phyloP scores from a whole-genome alignment of 1,284 basidiomycete genomes.

The Nidula niveotomentosa region DNA sequence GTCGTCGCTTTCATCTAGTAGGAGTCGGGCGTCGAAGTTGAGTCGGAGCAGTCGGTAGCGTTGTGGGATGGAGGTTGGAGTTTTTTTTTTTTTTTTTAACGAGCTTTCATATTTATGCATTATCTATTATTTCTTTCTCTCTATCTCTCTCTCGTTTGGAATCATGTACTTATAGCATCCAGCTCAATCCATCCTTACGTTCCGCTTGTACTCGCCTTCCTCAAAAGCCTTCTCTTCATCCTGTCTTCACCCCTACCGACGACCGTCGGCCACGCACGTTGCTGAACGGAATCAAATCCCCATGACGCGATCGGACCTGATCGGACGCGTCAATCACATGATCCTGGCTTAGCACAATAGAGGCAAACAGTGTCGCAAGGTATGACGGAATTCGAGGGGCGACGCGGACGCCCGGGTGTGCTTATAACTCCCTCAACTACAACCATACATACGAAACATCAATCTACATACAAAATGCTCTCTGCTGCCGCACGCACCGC shows the following conservation, averaged over 20 bases:
- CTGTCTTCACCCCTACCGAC: no score
- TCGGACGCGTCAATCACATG: not conserved
- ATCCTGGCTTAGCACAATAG: not conserved
- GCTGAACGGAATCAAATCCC: no score
- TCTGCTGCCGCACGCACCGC: slow-evolving; percentile 36
- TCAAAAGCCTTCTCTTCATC: not conserved
- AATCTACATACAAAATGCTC: slow-evolving; percentile 36
- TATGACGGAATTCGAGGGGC: not conserved
- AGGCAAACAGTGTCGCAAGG: not conserved
- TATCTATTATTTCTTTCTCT: no score
- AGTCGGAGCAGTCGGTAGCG: not conserved
- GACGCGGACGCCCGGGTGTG: not conserved
- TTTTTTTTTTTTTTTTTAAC: no score
- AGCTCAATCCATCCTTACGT: not conserved
- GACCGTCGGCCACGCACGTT: no score
- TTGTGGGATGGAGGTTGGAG: no score
- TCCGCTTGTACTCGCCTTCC: not conserved
- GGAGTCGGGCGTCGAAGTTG: not conserved
- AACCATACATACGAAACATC: not conserved
- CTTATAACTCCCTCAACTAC: not conserved
- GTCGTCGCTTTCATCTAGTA: not conserved
- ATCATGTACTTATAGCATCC: no score
- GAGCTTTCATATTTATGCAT: no score
- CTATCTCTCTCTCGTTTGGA: no score
- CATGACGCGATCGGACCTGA: not conserved